phyloP scores from a whole-genome alignment of 192 early-diverging fungal genomes.

The Entomortierella lignicola region DNA sequence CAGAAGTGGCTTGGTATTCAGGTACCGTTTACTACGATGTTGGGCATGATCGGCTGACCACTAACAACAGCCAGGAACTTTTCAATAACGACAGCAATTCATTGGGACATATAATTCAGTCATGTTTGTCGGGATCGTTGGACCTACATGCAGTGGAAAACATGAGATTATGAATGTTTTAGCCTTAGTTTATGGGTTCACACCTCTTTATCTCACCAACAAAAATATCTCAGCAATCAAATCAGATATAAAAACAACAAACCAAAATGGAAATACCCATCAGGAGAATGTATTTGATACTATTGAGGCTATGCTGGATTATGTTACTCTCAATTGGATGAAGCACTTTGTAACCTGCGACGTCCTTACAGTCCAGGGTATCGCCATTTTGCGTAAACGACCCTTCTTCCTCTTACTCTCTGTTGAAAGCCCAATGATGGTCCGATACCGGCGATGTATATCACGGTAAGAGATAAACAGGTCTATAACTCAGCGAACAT shows the following conservation, averaged over 20 bases:
- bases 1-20: neutral
- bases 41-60: neutral
- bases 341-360: conserved; percentile 79
- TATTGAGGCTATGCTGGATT: conserved; percentile 67
- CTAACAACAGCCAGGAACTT: neutral
- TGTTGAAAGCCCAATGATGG: conserved; percentile 82
- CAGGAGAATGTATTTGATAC: conserved; percentile 57
- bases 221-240: neutral
- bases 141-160: conserved; percentile 75
- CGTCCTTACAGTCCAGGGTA: conserved; percentile 63
- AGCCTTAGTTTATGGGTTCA: conserved; percentile 62
- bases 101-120: neutral
- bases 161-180: conserved; percentile 71
- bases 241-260: neutral
- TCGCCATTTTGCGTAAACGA: conserved; percentile 75
- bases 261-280: neutral
- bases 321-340: conserved; percentile 83
- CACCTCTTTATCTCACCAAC: conserved; percentile 31
- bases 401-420: conserved; percentile 87
- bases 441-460: conserved; percentile 73
- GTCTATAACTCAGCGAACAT: too few relatives aligned
- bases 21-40: too few relatives aligned
- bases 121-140: conserved; percentile 82
- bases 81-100: neutral
- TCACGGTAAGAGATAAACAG: conserved; percentile 38